Conservation (phyloP, 257 asterid species). For the Linderniella brevidens region DNA sequence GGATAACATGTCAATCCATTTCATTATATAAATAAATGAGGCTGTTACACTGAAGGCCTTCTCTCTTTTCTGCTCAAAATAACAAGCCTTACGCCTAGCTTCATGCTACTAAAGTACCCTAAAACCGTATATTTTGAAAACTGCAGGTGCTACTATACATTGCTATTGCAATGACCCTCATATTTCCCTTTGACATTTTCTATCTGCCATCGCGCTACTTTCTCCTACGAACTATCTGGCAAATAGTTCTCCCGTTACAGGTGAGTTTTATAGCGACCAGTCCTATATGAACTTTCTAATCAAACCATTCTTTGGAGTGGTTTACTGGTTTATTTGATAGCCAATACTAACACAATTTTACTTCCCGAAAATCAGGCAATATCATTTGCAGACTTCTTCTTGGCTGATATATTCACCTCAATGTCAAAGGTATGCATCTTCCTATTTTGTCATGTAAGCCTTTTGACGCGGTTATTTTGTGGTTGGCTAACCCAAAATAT, state of each 20-base stretch:
- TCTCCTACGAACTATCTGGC: conserved; percentile 78
- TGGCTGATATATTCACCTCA: conserved; percentile 93
- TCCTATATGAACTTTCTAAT: too few relatives aligned
- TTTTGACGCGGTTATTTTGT: neutral
- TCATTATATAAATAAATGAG: too few relatives aligned
- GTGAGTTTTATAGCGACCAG: conserved; percentile 31
- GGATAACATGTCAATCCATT: too few relatives aligned
- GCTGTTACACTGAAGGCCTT: too few relatives aligned
- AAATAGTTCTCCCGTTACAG: conserved; percentile 80
- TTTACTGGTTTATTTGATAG: neutral
- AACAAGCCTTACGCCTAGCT: too few relatives aligned
- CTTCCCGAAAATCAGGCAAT: conserved; percentile 44
- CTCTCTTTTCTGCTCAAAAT: too few relatives aligned
- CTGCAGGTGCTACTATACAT: conserved; percentile 84
- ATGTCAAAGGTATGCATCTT: conserved; percentile 83
- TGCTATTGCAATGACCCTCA: conserved; percentile 62
- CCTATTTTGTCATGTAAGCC: conserved; percentile 3
- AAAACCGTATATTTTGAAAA: conserved; percentile 9
- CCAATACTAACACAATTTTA: neutral
- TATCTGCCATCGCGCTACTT: conserved; percentile 83
- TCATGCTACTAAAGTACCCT: too few relatives aligned
- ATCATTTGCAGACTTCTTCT: conserved; percentile 81
- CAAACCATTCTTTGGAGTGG: too few relatives aligned
- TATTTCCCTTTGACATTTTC: conserved; percentile 92
- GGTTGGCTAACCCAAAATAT: neutral